Conservation (phyloP, 345 rosid species). For the Populus nigra region DNA sequence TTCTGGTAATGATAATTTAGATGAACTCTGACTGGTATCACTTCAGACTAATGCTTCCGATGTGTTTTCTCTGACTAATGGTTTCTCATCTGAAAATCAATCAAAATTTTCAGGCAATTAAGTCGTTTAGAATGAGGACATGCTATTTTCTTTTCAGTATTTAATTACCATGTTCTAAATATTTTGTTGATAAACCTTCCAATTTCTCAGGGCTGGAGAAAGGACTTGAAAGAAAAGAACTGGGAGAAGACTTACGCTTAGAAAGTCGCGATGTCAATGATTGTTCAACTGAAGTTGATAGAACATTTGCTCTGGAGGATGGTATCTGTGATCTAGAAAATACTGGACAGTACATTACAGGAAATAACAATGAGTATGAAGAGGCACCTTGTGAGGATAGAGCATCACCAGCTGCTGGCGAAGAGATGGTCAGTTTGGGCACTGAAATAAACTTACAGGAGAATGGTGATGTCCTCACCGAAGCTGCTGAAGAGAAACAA, state of each 20-base stretch:
- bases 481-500: slow-evolving; percentile 1
- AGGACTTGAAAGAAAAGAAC: slow-evolving; percentile 13
- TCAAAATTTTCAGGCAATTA: slow-evolving; percentile 20
- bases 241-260: background rate
- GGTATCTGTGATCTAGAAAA: slow-evolving; percentile 1
- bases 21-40: background rate
- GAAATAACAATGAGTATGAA: background rate
- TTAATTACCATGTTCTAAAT: background rate
- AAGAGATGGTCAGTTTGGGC: background rate
- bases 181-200: slow-evolving; percentile 14
- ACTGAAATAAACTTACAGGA: slow-evolving; percentile 7
- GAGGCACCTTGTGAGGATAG: slow-evolving; percentile 6
- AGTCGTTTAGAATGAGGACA: background rate
- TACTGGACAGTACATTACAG: background rate
- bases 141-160: background rate
- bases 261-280: slow-evolving; percentile 6
- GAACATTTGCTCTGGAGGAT: slow-evolving; percentile 7
- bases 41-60: slow-evolving; percentile 1
- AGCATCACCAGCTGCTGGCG: slow-evolving; percentile 2
- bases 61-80: background rate
- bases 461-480: background rate
- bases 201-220: slow-evolving; percentile 9
- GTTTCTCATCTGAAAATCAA: slow-evolving; percentile 7
- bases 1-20: slow-evolving; percentile 4
- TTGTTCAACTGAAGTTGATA: slow-evolving; percentile 6